Evolutionary conservation across 2,329 filamentous ascomycete species (phyloP).

Genomic region (Gaeumannomyces sp.): DNA sequence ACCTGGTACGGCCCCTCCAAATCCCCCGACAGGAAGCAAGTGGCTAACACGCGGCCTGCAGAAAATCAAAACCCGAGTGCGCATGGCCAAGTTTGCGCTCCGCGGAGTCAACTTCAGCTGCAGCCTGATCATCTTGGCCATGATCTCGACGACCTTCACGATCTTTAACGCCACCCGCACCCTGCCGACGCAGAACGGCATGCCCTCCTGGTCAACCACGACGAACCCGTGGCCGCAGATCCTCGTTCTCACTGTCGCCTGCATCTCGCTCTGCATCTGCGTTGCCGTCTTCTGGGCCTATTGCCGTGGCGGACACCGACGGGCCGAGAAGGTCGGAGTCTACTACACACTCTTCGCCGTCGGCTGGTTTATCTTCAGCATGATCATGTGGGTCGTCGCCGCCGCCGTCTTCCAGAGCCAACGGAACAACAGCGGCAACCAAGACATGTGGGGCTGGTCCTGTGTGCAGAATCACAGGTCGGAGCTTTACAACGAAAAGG

Average conservation of each 20-base stretch:
- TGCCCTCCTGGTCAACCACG: conserved; percentile 75
- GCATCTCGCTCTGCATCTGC: conserved; percentile 73
- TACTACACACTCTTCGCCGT: conserved; percentile 96
- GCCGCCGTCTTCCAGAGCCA: conserved; percentile 78
- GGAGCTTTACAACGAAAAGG: conserved; percentile 69
- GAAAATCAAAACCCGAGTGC: conserved; percentile 89
- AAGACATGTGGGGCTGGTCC: conserved; percentile 98
- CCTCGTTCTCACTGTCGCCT: conserved; percentile 70
- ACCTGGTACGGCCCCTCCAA: conserved; percentile 59
- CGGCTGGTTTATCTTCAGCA: conserved; percentile 87
- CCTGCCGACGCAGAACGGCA: conserved; percentile 68
- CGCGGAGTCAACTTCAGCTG: conserved; percentile 95
- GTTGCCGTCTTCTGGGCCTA: conserved; percentile 78
- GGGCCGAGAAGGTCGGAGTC: conserved; percentile 86
- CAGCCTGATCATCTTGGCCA: conserved; percentile 86
- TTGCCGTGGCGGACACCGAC: conserved; percentile 77
- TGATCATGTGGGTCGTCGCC: conserved; percentile 85
- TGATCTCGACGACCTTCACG: conserved; percentile 79
- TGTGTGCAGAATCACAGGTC: conserved; percentile 82
- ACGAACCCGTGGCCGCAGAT: conserved; percentile 89
- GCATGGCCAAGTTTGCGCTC: conserved; percentile 91
- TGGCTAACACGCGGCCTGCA: conserved; percentile 29
- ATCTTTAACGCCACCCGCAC: conserved; percentile 86
- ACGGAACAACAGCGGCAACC: conserved; percentile 63
- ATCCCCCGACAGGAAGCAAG: too few species aligned